Conservation (phyloP, 495 filamentous ascomycete genomes). For the Bryoglossum gracile region DNA sequence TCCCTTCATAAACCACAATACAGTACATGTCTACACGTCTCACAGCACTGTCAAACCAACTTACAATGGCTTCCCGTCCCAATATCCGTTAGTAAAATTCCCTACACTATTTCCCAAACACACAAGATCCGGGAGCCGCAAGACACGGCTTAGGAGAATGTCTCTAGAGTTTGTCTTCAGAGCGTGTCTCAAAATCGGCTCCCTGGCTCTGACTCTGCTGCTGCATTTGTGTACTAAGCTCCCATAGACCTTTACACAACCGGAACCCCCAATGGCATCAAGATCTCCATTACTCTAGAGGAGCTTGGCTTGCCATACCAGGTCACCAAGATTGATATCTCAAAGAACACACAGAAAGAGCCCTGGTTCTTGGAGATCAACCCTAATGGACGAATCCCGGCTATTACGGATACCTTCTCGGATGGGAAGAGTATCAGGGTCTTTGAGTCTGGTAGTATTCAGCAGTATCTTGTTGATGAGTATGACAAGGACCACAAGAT, state of each 20-base stretch:
- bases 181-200: too few species aligned
- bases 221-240: too few species aligned
- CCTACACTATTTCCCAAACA: too few species aligned
- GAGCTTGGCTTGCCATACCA: slow-evolving; percentile 70
- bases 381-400: slow-evolving; percentile 93
- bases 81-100: slow-evolving; percentile 23
- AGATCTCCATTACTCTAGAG: slow-evolving; percentile 84
- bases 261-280: slow-evolving; percentile 68
- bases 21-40: slow-evolving; percentile 18
- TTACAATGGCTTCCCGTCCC: slow-evolving; percentile 19
- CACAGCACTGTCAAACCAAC: slow-evolving; percentile 12
- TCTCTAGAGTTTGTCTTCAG: too few species aligned
- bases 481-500: slow-evolving; percentile 85
- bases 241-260: too few species aligned
- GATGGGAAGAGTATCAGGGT: slow-evolving; percentile 68
- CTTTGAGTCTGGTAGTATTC: slow-evolving; percentile 79
- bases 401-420: slow-evolving; percentile 66
- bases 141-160: too few species aligned
- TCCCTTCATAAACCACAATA: too few species aligned
- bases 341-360: slow-evolving; percentile 68
- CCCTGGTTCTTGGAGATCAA: slow-evolving; percentile 87
- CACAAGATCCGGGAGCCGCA: too few species aligned
- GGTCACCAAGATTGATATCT: slow-evolving; percentile 60
- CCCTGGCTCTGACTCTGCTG: too few species aligned
- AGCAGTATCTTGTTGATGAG: slow-evolving; percentile 75